Base-by-base conservation (phyloP, 2,329 filamentous ascomycete genomes). In the Pezicula rhizophila region DNA sequence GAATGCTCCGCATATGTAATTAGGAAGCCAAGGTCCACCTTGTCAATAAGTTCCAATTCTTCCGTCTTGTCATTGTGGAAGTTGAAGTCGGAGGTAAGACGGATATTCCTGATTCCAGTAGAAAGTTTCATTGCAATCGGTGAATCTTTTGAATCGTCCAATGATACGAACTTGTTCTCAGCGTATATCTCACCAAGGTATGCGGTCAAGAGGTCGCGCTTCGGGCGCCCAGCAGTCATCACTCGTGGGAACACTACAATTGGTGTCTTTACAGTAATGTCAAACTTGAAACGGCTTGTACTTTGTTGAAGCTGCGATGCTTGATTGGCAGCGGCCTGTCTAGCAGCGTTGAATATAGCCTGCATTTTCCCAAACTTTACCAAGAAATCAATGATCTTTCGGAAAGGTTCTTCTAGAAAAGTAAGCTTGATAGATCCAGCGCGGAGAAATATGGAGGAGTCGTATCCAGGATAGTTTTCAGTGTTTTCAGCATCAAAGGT, bases 281-380 rank as follows among this genome's bases (percentile, higher is more conserved):
- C 93, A 49, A 96, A 96, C 64, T 95, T 91, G 72, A 97, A 88
- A 55, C 89, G 89, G 61, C 84, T 89, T 0, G 88, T 87, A 62
- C 84, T 91, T 62, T 97, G 86, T 62, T 97, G 93, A 5, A 99
- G 80, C 62, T 96, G 91, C 50, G 81, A 95, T 8, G 93, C 95
- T 66, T 96, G 91, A 53, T 88, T 92, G 35, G 93, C 89, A 2
- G 95, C 93, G 35, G 92, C 95, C 68, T 96, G 89, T 31, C 95
- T 82, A 11, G 95, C 93, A 38, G 93, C 92, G 63, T 99, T 99
- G 74, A 96, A 99, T 46, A 99, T 87, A 18, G 93, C 92, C 68
- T 99, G 93, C 93, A 99, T 99, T 69, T 95, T 96, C 52, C 95
- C 93, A 66, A 99, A 99, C 62, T 99, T 99, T 66, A 99, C 90